These are phyloP conservation scores for Metschnikowia kofuensis DNA, from an alignment of 805 yeast genomes.

Conservation along the genomic window DNA sequence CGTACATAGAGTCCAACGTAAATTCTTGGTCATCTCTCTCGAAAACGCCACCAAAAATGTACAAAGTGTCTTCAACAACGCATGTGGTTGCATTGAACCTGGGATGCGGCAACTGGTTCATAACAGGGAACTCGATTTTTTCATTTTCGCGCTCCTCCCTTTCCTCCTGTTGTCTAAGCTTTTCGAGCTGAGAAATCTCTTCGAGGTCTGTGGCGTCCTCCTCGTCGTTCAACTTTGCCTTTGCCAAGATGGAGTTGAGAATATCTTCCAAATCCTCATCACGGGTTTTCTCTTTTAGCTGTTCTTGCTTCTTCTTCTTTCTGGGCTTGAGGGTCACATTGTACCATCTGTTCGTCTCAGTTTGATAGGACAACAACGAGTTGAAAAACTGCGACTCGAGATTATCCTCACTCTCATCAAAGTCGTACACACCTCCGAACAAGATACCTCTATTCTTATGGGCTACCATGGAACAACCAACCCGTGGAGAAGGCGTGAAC, in stretches of 20 bases:
- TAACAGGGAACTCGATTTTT: conserved; percentile 51
- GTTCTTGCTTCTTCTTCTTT: conserved; percentile 46
- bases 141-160: conserved; percentile 41
- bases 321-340: conserved; percentile 61
- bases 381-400: conserved; percentile 83
- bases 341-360: conserved; percentile 88
- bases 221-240: conserved; percentile 65
- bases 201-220: conserved; percentile 42
- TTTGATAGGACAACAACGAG: conserved; percentile 74
- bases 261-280: conserved; percentile 82
- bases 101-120: conserved; percentile 74
- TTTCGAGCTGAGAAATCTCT: conserved; percentile 36
- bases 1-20: conserved; percentile 79
- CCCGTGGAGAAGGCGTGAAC: conserved; percentile 86
- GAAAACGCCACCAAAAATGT: conserved; percentile 87
- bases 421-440: conserved; percentile 95
- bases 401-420: conserved; percentile 91
- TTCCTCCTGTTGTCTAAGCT: conserved; percentile 34
- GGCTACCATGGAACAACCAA: conserved; percentile 86
- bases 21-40: conserved; percentile 86
- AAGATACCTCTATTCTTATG: conserved; percentile 90
- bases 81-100: conserved; percentile 84
- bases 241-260: conserved; percentile 67
- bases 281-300: conserved; percentile 49
- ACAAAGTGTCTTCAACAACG: conserved; percentile 79